Conservation (phyloP, 768 basidiomycete species). For the Rhodotorula taiwanensis region DNA sequence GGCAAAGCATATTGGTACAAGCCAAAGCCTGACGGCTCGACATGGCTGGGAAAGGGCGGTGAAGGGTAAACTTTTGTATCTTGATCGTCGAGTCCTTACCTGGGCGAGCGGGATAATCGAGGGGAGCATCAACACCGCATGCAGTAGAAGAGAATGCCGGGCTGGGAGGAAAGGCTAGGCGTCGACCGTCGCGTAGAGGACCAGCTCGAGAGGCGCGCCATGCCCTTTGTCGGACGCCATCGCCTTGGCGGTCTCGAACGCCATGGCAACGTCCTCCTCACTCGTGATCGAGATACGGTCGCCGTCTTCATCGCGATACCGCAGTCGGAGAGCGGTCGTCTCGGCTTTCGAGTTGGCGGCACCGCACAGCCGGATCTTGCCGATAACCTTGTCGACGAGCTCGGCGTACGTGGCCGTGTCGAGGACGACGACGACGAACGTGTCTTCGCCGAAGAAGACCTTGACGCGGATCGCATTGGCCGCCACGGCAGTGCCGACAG, state of each 20-base stretch:
- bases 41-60: too few relatives aligned
- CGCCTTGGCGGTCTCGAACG: conserved; percentile 56
- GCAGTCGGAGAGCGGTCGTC: conserved; percentile 45
- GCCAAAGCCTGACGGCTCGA: too few relatives aligned
- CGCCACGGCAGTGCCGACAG: not conserved
- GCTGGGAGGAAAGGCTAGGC: too few relatives aligned
- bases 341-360: conserved; percentile 65
- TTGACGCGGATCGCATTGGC: conserved; percentile 68
- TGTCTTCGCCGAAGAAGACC: conserved; percentile 88
- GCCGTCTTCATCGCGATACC: conserved; percentile 86
- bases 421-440: conserved; percentile 87
- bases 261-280: conserved; percentile 90
- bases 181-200: conserved; percentile 20
- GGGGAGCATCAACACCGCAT: too few relatives aligned
- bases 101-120: too few relatives aligned
- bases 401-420: conserved; percentile 70
- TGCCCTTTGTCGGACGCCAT: not conserved
- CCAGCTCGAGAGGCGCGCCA: conserved; percentile 9
- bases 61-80: too few relatives aligned
- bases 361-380: conserved; percentile 87
- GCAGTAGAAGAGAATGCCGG: too few relatives aligned
- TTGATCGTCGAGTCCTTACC: too few relatives aligned
- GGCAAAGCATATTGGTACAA: too few relatives aligned
- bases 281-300: conserved; percentile 80
- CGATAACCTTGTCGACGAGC: conserved; percentile 79